These are phyloP conservation scores for Candolleomyces aberdarensis DNA, from an alignment of 768 basidiomycete species.

Conservation along the genomic window DNA sequence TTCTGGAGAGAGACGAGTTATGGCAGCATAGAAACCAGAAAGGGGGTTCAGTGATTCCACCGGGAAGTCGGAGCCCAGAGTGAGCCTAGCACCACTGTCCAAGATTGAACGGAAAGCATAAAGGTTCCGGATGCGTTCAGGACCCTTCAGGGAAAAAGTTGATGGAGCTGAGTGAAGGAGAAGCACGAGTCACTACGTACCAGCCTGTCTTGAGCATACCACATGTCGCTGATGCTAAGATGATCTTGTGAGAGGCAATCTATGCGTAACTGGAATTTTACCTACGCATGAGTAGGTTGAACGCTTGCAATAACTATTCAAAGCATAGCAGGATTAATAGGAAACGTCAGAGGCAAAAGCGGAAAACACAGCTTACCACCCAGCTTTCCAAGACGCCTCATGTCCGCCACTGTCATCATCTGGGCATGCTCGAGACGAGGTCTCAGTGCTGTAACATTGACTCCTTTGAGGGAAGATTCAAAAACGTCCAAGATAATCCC, in stretches of 20 bases:
- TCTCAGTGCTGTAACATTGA: constrained; percentile 61
- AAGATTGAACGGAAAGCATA: constrained; percentile 83
- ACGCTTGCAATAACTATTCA: constrained; percentile 80
- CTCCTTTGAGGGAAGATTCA: constrained; percentile 59
- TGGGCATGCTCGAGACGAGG: constrained; percentile 92
- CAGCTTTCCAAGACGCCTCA: constrained; percentile 71
- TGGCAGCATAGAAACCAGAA: constrained; percentile 82
- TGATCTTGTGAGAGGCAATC: constrained; percentile 4
- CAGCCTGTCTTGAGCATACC: constrained; percentile 80
- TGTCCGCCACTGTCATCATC: constrained; percentile 73
- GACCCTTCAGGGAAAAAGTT: constrained; percentile 46
- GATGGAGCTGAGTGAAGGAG: constrained; percentile 4
- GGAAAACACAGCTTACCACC: constrained; percentile 52
- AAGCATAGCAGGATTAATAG: constrained; percentile 4
- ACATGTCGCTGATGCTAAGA: constrained; percentile 78
- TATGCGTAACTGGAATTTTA: constrained; percentile 12
- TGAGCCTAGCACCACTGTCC: constrained; percentile 62
- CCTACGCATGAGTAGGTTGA: constrained; percentile 87
- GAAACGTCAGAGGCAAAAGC: background rate
- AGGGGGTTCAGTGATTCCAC: constrained; percentile 87
- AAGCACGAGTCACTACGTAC: constrained; percentile 34
- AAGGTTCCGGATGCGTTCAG: constrained; percentile 77
- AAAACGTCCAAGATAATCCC: constrained; percentile 81
- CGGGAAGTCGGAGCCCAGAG: constrained; percentile 87
- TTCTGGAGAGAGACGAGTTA: constrained; percentile 65